Percentiles rank a stretch among this genome's conserved stretches.
Conservation (phyloP, 1,139 yeast species). For the Eremothecium cymbalariae region DNA sequence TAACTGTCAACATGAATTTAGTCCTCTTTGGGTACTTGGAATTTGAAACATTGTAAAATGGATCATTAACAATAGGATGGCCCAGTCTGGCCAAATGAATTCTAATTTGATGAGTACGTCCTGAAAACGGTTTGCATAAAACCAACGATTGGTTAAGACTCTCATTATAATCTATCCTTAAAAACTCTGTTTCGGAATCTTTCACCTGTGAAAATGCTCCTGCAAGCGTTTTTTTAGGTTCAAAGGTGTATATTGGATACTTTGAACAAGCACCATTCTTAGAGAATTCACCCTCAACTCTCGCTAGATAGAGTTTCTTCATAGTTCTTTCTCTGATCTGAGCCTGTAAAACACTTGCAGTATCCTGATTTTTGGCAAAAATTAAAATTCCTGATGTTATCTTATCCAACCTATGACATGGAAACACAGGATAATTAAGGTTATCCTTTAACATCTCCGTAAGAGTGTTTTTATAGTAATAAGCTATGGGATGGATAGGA, state of each 20-base stretch:
- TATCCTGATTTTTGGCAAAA: constrained; percentile 42
- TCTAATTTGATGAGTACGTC: constrained; percentile 72
- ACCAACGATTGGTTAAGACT: constrained; percentile 46
- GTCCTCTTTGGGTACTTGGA: constrained; percentile 23
- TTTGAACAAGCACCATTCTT: constrained; percentile 38
- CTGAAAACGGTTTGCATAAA: constrained; percentile 59
- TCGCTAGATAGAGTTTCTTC: constrained; percentile 45
- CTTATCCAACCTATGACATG: constrained; percentile 66
- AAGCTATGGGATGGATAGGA: constrained; percentile 76
- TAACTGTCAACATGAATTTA: constrained; percentile 39
- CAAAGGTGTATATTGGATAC: constrained; percentile 59
- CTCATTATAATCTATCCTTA: constrained; percentile 30
- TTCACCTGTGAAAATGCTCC: constrained; percentile 27
- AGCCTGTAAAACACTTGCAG: constrained; percentile 40
- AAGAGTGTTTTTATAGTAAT: constrained; percentile 51
- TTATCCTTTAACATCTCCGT: constrained; percentile 46
- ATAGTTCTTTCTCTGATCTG: constrained; percentile 39
- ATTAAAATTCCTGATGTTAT: constrained; percentile 68
- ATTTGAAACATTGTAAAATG: constrained; percentile 39
- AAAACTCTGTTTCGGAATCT: constrained; percentile 39
- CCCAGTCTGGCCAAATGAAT: constrained; percentile 62
- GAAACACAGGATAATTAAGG: constrained; percentile 36
- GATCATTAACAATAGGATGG: constrained; percentile 63
- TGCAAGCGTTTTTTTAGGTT: constrained; percentile 46
- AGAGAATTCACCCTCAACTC: constrained; percentile 57